Evolutionary conservation across 768 basidiomycete species (phyloP).

Genomic region (Paxillus ammoniavirescens): DNA sequence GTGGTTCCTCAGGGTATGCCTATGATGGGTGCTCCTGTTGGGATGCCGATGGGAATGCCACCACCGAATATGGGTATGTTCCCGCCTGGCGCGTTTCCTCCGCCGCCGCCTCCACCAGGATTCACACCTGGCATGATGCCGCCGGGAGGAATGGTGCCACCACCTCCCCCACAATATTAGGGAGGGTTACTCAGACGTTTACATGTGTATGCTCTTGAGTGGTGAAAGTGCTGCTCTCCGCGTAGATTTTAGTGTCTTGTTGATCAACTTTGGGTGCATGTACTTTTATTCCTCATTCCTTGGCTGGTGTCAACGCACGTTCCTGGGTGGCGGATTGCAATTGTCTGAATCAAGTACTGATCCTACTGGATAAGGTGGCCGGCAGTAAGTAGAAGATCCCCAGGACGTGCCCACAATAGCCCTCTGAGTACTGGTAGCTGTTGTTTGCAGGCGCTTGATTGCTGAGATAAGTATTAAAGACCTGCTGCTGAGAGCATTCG

Average conservation of each 20-base stretch:
- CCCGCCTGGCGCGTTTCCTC: conserved; percentile 47
- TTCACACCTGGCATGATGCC: conserved; percentile 51
- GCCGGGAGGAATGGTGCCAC: conserved; percentile 37
- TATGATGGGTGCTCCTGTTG: conserved; percentile 34
- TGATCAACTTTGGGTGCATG: not conserved
- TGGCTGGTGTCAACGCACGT: not conserved
- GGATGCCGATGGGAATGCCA: conserved; percentile 36
- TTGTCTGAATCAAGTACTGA: not conserved
- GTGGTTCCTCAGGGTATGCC: conserved; percentile 46
- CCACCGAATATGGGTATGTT: conserved; percentile 47
- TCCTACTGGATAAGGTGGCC: not conserved
- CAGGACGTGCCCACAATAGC: not conserved
- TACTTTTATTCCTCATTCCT: not conserved
- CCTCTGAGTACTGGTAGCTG: conserved; percentile 1
- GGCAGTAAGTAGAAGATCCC: not conserved
- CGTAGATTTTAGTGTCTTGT: too few relatives aligned
- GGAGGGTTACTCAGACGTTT: not conserved
- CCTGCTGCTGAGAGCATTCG: not conserved
- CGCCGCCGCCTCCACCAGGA: conserved; percentile 66
- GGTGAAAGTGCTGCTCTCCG: too few relatives aligned
- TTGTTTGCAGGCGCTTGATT: not conserved
- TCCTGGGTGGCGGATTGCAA: not conserved
- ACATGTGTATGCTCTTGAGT: not conserved
- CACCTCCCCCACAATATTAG: conserved; percentile 42
- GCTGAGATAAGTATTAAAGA: not conserved